Evolutionary conservation across 2,329 filamentous ascomycete genomes (phyloP).

Genomic region (Pseudogymnoascus sp.): DNA sequence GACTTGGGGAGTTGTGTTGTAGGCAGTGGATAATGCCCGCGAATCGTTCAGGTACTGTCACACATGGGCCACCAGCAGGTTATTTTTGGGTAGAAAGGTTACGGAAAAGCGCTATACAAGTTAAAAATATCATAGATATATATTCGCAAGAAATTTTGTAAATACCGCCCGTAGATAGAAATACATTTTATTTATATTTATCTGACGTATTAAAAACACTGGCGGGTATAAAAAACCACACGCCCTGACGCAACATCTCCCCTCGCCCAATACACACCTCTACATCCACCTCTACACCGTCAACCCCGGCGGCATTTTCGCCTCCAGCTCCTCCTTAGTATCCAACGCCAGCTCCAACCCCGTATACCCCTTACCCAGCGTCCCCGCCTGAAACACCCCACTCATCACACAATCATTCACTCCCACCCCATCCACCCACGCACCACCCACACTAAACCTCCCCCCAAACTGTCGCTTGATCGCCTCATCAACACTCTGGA

Average conservation of each 20-base stretch:
- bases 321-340: background rate
- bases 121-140: background rate
- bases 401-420: slow-evolving; percentile 44
- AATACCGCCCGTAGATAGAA: background rate
- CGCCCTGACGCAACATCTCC: background rate
- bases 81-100: background rate
- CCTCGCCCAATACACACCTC: background rate
- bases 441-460: slow-evolving; percentile 37
- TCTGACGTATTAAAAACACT: background rate
- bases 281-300: background rate
- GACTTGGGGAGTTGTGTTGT: background rate
- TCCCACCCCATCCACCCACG: slow-evolving; percentile 37
- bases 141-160: background rate
- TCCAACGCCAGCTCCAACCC: background rate
- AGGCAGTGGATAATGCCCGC: background rate
- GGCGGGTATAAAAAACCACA: background rate
- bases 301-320: background rate
- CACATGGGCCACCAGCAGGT: background rate
- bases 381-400: background rate
- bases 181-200: background rate
- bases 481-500: slow-evolving; percentile 26
- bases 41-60: too few relatives aligned
- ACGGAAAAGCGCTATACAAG: too few relatives aligned
- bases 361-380: background rate
- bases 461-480: slow-evolving; percentile 26